A percentile compares a stretch with the other conserved stretches of the same genome.
Evolutionary conservation across 306 rosid species (phyloP).

Genomic region (Glycine latifolia): DNA sequence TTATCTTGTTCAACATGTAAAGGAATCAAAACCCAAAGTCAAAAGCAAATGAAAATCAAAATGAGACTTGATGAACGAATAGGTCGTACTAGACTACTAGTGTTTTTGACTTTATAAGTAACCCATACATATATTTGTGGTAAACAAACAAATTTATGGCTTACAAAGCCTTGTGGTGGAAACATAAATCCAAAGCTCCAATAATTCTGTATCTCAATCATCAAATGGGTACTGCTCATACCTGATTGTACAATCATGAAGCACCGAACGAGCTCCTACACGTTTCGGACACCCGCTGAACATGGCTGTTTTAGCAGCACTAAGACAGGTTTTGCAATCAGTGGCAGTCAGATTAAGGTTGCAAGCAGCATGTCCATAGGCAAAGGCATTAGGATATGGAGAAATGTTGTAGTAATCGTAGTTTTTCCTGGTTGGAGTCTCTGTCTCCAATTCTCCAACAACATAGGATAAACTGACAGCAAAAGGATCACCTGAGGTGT

Average conservation of each 20-base stretch:
- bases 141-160: not conserved
- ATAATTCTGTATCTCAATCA: constrained; percentile 36
- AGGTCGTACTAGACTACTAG: not conserved
- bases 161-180: not conserved
- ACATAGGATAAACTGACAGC: constrained; percentile 58
- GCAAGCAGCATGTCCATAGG: constrained; percentile 78
- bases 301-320: constrained; percentile 60
- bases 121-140: not conserved
- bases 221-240: constrained; percentile 84
- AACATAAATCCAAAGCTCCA: not conserved
- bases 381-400: constrained; percentile 83
- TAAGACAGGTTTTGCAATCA: constrained; percentile 71
- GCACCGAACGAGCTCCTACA: constrained; percentile 69
- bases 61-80: not conserved
- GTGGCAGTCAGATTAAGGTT: constrained; percentile 61
- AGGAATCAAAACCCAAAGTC: too few species aligned
- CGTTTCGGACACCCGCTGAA: constrained; percentile 49
- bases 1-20: too few species aligned
- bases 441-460: constrained; percentile 57
- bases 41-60: not conserved
- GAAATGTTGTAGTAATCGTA: constrained; percentile 64
- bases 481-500: constrained; percentile 69
- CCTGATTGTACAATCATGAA: constrained; percentile 70
- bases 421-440: constrained; percentile 46
- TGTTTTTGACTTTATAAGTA: not conserved